Evolutionary conservation across 257 asterid species (phyloP), one percentile per base, ranked within the genome.

Genomic region (Paulownia fortunei): DNA sequence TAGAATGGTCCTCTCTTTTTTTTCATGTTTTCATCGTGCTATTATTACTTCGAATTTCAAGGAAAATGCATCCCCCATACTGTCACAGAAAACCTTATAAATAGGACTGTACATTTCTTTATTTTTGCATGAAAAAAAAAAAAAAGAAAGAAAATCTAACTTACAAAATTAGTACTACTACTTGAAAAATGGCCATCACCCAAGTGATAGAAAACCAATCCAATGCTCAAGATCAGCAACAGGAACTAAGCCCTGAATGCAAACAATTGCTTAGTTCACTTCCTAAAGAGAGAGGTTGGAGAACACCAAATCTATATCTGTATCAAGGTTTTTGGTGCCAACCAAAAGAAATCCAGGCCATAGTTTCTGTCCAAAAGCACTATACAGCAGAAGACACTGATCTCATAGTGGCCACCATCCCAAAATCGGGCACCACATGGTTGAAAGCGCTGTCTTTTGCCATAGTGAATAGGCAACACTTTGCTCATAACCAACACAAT

Each of bases 371-470:
- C 65, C 87, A 75, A 27, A 83, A 83, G 15, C 80, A 75, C 79
- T 83, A 49, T 24, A 64, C 27, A 24, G 82, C 84, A 0, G 27
- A 79, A 19, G 82, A 85, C 41, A 64, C 30, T 0, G 90, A 87
- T 19, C 26, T 88, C 49, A 79, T 90, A 6, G 24, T 90, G 0
- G 87, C 86, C 46, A 79, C 88, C 13, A 42, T 88, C 3, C 93
- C 93, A 0, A 88, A 88, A 81, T 90, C 92, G 11, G 92, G 96
- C 32, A 90, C 90, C 8, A 90, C 91, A 0, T 90, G 92, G 92
- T 41, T 90, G 0, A 88, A 90, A 72, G 92, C 96, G 1, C 69
- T 90, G n/a, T 46, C 68, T 1, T 85, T 76, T 34, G 70, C 86
- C 41, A 62, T 85, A 5, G 78, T 73, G 11, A 85, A 84, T 8